Base-by-base conservation (phyloP, 2,329 filamentous ascomycete species). In the Penicillium sp. region DNA sequence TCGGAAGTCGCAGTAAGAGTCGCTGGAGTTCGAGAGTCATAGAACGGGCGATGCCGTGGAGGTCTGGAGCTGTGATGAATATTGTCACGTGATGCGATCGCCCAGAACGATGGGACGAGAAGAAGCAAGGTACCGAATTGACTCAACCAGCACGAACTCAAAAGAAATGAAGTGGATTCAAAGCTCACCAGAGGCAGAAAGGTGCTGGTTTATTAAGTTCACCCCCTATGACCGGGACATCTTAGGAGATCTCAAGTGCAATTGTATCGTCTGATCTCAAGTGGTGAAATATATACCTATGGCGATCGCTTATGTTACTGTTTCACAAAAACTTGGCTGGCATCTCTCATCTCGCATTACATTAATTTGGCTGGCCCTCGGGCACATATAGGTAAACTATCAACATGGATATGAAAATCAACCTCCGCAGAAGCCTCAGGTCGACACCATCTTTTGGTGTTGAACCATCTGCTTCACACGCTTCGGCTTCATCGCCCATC, bases 401-500 rank as follows among this genome's bases (percentile, higher is more conserved):
- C 28, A 48, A 60, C 40, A 60, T 51, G 22, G 49, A 57, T 53
- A 33, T 40, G 42, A 52, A 30, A 38, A 57, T 52, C 45, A 55
- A 49, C 33, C n/a, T 30, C 19, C 30, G 13, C 26, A 5, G 52
- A 40, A 49, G 43, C 33, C n/a, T 57, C 48, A 52, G 52, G 46
- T 42, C 55, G 26, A 49, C 42, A 16, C 45, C n/a, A 26, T 42
- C 28, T 42, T 60, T 43, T 26, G 55, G 49, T 26, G 33, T 28
- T 56, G 53, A 11, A 40, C 30, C 48, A 22, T 46, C 58, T 56
- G 42, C 14, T 55, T 69, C 58, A 52, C 67, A 28, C 53, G 61
- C 55, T 65, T 77, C 4, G 80, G 80, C 75, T 85, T 86, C 78
- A 80, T 82, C 35, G 83, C 82, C 82, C 83, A 85, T 8, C 87